These are phyloP conservation scores for Kwoniella pini DNA, from an alignment of 768 basidiomycete genomes.

Conservation along the genomic window DNA sequence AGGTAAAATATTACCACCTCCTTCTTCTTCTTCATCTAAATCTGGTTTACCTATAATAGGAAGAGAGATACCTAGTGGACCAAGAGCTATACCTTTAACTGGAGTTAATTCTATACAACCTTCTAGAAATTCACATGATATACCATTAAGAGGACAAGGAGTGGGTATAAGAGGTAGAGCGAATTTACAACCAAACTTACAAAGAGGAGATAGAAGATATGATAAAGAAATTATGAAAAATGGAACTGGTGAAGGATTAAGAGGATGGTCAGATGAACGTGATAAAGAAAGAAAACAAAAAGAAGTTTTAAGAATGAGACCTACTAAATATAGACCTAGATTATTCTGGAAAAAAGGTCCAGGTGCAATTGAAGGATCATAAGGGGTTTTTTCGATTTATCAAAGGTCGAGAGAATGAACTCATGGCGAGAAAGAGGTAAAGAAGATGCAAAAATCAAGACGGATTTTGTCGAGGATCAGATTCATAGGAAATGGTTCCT, in stretches of 20 bases:
- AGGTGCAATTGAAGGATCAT: slow-evolving; percentile 22
- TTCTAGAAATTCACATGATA: background rate
- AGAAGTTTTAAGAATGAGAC: slow-evolving; percentile 26
- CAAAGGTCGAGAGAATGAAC: no score
- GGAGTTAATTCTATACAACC: slow-evolving; percentile 20
- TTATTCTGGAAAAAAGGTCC: slow-evolving; percentile 46
- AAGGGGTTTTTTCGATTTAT: no score
- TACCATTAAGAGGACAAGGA: slow-evolving; percentile 1
- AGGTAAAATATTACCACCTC: slow-evolving; percentile 8
- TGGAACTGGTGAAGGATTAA: background rate
- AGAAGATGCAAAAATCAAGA: no score
- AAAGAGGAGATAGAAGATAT: slow-evolving; percentile 3
- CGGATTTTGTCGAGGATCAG: no score
- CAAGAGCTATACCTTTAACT: slow-evolving; percentile 12
- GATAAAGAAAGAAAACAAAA: slow-evolving; percentile 11
- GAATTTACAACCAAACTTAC: background rate
- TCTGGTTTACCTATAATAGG: background rate
- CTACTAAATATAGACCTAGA: slow-evolving; percentile 33
- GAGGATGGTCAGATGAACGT: slow-evolving; percentile 11
- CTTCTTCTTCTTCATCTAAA: background rate
- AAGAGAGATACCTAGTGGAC: slow-evolving; percentile 6
- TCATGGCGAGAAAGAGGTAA: no score
- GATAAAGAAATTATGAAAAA: slow-evolving; percentile 16
- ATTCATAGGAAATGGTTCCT: no score
- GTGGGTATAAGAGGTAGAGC: slow-evolving; percentile 21